These are phyloP conservation scores for Saxispiralis lemnorum DNA, from an alignment of 495 filamentous ascomycete species.

Conservation along the genomic window DNA sequence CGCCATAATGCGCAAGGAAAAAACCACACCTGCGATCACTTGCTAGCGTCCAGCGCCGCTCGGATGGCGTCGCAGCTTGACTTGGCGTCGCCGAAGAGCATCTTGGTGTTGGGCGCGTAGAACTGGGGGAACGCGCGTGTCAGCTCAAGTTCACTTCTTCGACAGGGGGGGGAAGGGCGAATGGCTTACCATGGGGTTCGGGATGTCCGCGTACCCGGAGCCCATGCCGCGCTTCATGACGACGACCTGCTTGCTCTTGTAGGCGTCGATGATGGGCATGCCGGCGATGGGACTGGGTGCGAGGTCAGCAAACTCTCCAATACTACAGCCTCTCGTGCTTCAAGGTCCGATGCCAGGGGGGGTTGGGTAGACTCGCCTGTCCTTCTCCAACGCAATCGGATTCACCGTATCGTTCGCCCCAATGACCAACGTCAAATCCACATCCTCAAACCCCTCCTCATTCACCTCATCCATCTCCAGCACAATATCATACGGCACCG, in stretches of 20 bases:
- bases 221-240: constrained; percentile 76
- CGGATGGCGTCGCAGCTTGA: constrained; percentile 43
- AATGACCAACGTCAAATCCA: constrained; percentile 70
- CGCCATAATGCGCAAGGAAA: no score
- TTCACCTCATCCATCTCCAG: constrained; percentile 86
- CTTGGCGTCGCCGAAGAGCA: constrained; percentile 75
- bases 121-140: constrained; percentile 29
- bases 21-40: no score
- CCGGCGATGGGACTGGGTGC: constrained; percentile 51
- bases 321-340: no score
- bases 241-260: constrained; percentile 78
- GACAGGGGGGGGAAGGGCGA: not conserved
- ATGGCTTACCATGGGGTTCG: constrained; percentile 48
- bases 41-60: constrained; percentile 10
- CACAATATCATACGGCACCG: constrained; percentile 69
- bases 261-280: constrained; percentile 72
- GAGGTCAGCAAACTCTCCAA: not conserved
- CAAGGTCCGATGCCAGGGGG: not conserved
- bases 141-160: not conserved
- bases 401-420: constrained; percentile 79
- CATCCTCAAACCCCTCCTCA: constrained; percentile 57
- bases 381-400: constrained; percentile 61
- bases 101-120: constrained; percentile 64
- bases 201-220: constrained; percentile 69
- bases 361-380: constrained; percentile 22